Evolutionary conservation across 495 filamentous ascomycete genomes (phyloP).

Genomic region (Penicillium psychrofluorescens): DNA sequence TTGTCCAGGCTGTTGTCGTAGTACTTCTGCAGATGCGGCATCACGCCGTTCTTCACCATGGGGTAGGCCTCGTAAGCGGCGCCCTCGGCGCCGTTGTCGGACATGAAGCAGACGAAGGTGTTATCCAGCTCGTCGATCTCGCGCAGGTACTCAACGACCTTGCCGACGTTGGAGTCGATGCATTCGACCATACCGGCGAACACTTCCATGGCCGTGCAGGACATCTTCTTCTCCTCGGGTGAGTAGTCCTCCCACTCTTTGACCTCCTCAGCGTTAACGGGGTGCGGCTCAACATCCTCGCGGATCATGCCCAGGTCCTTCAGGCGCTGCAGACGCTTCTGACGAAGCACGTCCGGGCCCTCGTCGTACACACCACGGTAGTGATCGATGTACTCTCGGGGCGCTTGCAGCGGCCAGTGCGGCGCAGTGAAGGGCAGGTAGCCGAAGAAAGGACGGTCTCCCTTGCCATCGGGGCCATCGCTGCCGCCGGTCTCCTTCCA

Average conservation of each 20-base stretch:
- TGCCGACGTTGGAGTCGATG: slow-evolving; percentile 55
- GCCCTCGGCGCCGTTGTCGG: slow-evolving; percentile 59
- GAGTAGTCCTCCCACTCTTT: slow-evolving; percentile 47
- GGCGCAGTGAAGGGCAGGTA: slow-evolving; percentile 54
- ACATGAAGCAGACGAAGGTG: slow-evolving; percentile 58
- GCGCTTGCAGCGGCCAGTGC: slow-evolving; percentile 56
- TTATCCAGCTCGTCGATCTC: slow-evolving; percentile 54
- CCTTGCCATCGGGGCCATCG: slow-evolving; percentile 18
- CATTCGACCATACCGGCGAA: slow-evolving; percentile 60
- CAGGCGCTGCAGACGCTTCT: slow-evolving; percentile 41
- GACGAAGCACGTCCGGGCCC: slow-evolving; percentile 46
- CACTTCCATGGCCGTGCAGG: slow-evolving; percentile 51
- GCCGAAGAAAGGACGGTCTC: slow-evolving; percentile 52
- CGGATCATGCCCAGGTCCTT: slow-evolving; percentile 45
- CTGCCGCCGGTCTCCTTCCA: slow-evolving; percentile 36
- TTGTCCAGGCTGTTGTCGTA: slow-evolving; percentile 58
- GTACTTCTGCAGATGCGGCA: slow-evolving; percentile 50
- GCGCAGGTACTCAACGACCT: slow-evolving; percentile 48
- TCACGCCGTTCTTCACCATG: slow-evolving; percentile 43
- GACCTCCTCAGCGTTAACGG: slow-evolving; percentile 46
- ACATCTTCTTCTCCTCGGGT: slow-evolving; percentile 42
- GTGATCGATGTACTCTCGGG: slow-evolving; percentile 41
- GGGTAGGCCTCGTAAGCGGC: slow-evolving; percentile 54
- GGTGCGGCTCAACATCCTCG: slow-evolving; percentile 43
- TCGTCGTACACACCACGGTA: slow-evolving; percentile 52